A percentile compares a stretch with the other conserved stretches of the same genome.
Conservation (phyloP, 352 stramenopile species). For the Globisporangium iwayamae region DNA sequence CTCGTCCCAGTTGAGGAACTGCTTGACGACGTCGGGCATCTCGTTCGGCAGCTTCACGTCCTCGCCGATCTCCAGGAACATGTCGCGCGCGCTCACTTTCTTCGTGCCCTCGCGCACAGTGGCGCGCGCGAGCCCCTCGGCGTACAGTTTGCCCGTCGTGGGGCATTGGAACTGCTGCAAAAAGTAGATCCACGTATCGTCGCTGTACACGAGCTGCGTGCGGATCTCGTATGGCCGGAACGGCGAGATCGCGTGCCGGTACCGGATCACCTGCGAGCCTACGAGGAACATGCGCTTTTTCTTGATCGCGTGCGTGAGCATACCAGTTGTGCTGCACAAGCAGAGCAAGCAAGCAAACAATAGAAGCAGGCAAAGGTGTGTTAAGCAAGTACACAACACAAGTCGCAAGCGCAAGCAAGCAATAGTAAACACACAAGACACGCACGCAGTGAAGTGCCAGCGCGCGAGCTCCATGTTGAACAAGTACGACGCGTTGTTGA, state of each 20-base stretch:
- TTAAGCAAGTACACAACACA: neutral
- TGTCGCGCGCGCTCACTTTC: slow-evolving; percentile 16
- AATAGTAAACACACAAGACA: slow-evolving; percentile 2
- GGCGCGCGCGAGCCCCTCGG: slow-evolving; percentile 42
- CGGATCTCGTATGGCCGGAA: slow-evolving; percentile 64
- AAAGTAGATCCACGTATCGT: slow-evolving; percentile 66
- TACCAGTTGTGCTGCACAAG: slow-evolving; percentile 33
- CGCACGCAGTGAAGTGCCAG: slow-evolving; percentile 77
- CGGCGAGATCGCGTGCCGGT: slow-evolving; percentile 46
- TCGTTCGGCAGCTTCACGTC: slow-evolving; percentile 16
- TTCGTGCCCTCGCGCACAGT: slow-evolving; percentile 27
- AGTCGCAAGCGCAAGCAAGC: neutral
- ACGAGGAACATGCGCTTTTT: slow-evolving; percentile 59
- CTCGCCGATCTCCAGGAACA: slow-evolving; percentile 29
- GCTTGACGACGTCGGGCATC: slow-evolving; percentile 40
- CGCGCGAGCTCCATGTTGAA: slow-evolving; percentile 85
- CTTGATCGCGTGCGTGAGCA: slow-evolving; percentile 57
- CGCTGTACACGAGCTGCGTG: slow-evolving; percentile 46
- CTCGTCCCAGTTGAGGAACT: slow-evolving; percentile 44
- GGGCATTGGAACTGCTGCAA: slow-evolving; percentile 57
- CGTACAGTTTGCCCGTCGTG: slow-evolving; percentile 43
- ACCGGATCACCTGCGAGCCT: slow-evolving; percentile 57
- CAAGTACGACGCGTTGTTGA: slow-evolving; percentile 84
- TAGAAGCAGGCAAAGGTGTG: neutral
- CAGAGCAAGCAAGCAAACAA: slow-evolving; percentile 2